Percentiles rank a stretch among this genome's conserved stretches.
Evolutionary conservation across 108 stramenopile genomes (phyloP).

Genomic region (Epithemia pelagica): DNA sequence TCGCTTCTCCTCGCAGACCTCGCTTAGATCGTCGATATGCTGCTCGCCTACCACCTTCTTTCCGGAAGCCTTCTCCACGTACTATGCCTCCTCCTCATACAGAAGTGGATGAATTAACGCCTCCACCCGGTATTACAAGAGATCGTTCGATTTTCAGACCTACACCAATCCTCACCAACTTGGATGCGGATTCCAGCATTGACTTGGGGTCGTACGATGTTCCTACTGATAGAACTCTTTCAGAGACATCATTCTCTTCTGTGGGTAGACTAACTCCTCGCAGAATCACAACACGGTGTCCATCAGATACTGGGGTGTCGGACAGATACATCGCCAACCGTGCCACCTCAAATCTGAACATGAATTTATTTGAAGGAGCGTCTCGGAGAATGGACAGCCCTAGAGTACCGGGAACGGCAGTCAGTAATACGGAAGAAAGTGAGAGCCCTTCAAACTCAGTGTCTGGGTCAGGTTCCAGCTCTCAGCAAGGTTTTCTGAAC

Average conservation of each 20-base stretch:
- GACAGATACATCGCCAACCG: slow-evolving; percentile 83
- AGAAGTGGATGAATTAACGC: slow-evolving; percentile 1
- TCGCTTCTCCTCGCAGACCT: slow-evolving; percentile 42
- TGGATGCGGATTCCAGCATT: not conserved
- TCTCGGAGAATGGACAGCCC: not conserved
- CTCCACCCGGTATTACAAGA: slow-evolving; percentile 29
- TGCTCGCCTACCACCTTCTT: slow-evolving; percentile 24
- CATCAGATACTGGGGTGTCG: slow-evolving; percentile 14
- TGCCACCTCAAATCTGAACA: slow-evolving; percentile 47
- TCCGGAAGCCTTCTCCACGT: not conserved
- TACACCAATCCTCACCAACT: slow-evolving; percentile 24
- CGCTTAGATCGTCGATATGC: slow-evolving; percentile 53
- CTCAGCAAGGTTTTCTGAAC: slow-evolving; percentile 56
- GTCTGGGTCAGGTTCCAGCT: slow-evolving; percentile 5
- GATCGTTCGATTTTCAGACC: slow-evolving; percentile 38
- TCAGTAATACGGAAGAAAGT: slow-evolving; percentile 1
- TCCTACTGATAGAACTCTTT: not conserved
- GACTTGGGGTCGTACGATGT: not conserved
- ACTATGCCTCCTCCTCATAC: not conserved
- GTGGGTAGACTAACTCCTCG: not conserved
- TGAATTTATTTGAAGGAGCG: slow-evolving; percentile 38
- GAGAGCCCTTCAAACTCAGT: not conserved
- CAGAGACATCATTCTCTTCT: not conserved
- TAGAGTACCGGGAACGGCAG: slow-evolving; percentile 1
- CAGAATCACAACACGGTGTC: not conserved